Base-by-base conservation (phyloP, 306 rosid genomes). In the Begonia peltatifolia region DNA sequence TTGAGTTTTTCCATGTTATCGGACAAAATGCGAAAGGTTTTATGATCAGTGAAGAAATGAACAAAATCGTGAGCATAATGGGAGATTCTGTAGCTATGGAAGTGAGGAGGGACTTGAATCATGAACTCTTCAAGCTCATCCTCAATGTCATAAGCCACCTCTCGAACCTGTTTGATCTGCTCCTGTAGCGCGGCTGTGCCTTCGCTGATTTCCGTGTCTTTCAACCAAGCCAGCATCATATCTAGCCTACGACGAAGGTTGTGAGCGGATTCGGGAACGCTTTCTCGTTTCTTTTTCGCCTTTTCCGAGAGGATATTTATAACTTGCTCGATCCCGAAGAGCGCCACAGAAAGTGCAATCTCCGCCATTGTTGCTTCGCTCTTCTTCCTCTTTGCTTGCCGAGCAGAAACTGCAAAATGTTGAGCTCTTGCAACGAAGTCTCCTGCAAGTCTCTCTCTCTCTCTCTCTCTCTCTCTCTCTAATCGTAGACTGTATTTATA, bases 111-210 rank as follows among this genome's bases (percentile, higher is more conserved):
- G 36, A 47, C 2, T 10, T 58, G 14, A 5, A 14, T 6, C 9
- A 3, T 4, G 52, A 58, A 58, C 30, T 6, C 15, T 9, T 47
- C 62, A 10, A 58, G 54, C 10, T 11, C 44, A 15, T 58, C 62
- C 44, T 58, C 54, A 25, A 47, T 47, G 6, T 58, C 54, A 47
- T 25, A 58, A 22, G 46, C 54, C 10, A 14, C 13, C 10, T 14
- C 20, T 47, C 49, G 54, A 10, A 47, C 44, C 16, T 47, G 14
- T 16, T 11, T 9, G 1, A 42, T 47, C 12, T 47, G 54, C 46
- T 1, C 35, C 15, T 11, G 62, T 44, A 10, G 44, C 54, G 44
- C 20, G 30, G 9, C 53, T 14, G 3, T 10, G 10, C 16, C 52
- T 10, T 47, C 54, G n/a, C 3, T 15, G 14, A 1, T 13, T 38